phyloP scores from a whole-genome alignment of 495 filamentous ascomycete genomes.

The Talaromyces nanjingensis region DNA sequence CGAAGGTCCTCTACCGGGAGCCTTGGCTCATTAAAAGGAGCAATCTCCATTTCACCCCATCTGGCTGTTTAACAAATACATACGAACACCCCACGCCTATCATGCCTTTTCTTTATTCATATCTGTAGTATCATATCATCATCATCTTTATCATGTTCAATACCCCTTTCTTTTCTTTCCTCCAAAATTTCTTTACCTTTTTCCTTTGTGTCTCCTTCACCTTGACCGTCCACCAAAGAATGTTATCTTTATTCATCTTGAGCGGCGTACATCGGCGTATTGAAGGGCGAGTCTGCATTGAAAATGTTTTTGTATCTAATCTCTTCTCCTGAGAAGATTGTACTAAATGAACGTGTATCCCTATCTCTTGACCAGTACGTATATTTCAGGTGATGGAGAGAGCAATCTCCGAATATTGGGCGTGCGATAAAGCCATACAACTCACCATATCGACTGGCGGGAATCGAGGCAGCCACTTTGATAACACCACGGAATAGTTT shows the following conservation, averaged over 20 bases:
- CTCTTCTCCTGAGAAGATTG: not conserved
- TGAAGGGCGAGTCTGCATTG: not conserved
- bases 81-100: not conserved
- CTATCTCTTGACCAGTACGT: not conserved
- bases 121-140: not conserved
- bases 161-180: not conserved
- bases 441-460: not conserved
- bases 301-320: not conserved
- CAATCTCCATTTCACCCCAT: not conserved
- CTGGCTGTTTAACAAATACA: not conserved
- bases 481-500: not conserved
- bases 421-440: no score
- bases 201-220: not conserved
- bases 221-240: not conserved
- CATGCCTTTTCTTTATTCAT: not conserved
- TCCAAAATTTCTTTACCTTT: not conserved
- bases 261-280: constrained; percentile 1
- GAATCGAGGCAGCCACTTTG: not conserved
- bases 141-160: not conserved
- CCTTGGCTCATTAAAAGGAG: constrained; percentile 5
- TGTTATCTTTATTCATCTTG: not conserved
- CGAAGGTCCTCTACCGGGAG: constrained; percentile 50
- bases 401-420: not conserved
- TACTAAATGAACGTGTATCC: not conserved
- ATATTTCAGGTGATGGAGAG: not conserved